Conservation (phyloP, 805 yeast species). For the Candida nonsorbophila region DNA sequence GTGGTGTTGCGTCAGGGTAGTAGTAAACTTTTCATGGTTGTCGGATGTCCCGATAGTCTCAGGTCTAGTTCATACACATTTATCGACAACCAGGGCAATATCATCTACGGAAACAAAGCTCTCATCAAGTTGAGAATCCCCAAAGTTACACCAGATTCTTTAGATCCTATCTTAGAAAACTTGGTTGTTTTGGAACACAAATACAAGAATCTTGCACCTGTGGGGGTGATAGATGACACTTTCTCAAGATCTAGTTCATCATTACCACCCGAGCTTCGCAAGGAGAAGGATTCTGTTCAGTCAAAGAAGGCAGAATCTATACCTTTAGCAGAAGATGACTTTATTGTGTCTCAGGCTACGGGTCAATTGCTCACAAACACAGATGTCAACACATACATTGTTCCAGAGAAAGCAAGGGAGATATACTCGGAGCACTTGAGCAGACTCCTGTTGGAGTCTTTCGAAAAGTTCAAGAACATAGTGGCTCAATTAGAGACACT, state of each 20-base stretch:
- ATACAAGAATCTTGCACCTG: slow-evolving; percentile 26
- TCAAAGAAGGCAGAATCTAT: slow-evolving; percentile 5
- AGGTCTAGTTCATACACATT: slow-evolving; percentile 54
- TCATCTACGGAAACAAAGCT: slow-evolving; percentile 42
- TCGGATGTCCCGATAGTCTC: slow-evolving; percentile 43
- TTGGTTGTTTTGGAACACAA: slow-evolving; percentile 27
- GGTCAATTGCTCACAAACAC: slow-evolving; percentile 27
- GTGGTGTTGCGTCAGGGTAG: slow-evolving; percentile 47
- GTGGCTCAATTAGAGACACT: slow-evolving; percentile 39
- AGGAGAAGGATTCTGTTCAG: slow-evolving; percentile 1
- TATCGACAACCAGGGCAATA: slow-evolving; percentile 51
- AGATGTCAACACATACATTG: slow-evolving; percentile 30
- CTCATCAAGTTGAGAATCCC: slow-evolving; percentile 53
- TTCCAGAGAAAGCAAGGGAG: slow-evolving; percentile 30
- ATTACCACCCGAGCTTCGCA: slow-evolving; percentile 13
- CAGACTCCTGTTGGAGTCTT: slow-evolving; percentile 34
- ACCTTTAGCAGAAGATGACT: slow-evolving; percentile 15
- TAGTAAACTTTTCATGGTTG: slow-evolving; percentile 49
- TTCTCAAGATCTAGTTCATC: slow-evolving; percentile 18
- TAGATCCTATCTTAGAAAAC: slow-evolving; percentile 12
- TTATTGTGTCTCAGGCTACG: slow-evolving; percentile 29
- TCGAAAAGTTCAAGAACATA: slow-evolving; percentile 33
- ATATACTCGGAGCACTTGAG: slow-evolving; percentile 30
- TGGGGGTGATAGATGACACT: slow-evolving; percentile 29
- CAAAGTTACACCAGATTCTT: slow-evolving; percentile 32